Conservation (phyloP, 2,329 filamentous ascomycete genomes). For the Monosporascus sp. region DNA sequence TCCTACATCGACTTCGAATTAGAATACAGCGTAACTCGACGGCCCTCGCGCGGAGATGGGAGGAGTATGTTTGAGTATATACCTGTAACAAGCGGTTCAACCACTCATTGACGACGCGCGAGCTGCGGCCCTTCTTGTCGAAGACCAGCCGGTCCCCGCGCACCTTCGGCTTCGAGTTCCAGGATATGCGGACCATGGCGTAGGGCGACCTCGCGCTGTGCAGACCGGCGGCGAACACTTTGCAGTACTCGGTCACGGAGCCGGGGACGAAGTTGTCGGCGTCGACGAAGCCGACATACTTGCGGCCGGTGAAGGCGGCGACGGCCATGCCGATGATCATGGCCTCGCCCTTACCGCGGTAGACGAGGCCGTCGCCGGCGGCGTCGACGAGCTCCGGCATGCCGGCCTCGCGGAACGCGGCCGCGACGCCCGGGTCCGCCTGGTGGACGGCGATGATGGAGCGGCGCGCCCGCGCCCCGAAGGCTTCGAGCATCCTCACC, state of each 20-base stretch:
- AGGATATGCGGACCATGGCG: conserved; percentile 28
- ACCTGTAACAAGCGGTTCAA: conserved; percentile 19
- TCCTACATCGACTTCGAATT: conserved; percentile 5
- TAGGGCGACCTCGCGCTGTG: conserved; percentile 15
- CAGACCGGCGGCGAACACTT: conserved; percentile 26
- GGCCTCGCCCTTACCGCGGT: conserved; percentile 28
- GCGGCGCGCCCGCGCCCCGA: conserved; percentile 14
- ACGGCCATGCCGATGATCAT: conserved; percentile 28
- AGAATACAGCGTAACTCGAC: neutral
- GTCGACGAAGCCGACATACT: conserved; percentile 29
- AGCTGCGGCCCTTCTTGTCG: conserved; percentile 24
- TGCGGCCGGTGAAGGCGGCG: conserved; percentile 13
- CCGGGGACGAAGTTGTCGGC: conserved; percentile 27
- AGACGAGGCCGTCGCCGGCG: conserved; percentile 14
- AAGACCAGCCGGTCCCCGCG: conserved; percentile 19
- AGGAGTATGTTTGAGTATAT: neutral
- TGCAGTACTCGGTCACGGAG: conserved; percentile 28
- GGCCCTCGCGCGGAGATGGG: too few relatives aligned
- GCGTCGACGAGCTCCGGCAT: conserved; percentile 17
- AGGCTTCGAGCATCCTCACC: conserved; percentile 12
- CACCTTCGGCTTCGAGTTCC: conserved; percentile 28
- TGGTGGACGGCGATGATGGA: conserved; percentile 24
- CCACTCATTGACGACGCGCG: conserved; percentile 25
- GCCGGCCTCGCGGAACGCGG: conserved; percentile 16
- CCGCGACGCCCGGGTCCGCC: conserved; percentile 19